Evolutionary conservation across 495 filamentous ascomycete genomes (phyloP).

Genomic region (Aspergillus kassunensis): DNA sequence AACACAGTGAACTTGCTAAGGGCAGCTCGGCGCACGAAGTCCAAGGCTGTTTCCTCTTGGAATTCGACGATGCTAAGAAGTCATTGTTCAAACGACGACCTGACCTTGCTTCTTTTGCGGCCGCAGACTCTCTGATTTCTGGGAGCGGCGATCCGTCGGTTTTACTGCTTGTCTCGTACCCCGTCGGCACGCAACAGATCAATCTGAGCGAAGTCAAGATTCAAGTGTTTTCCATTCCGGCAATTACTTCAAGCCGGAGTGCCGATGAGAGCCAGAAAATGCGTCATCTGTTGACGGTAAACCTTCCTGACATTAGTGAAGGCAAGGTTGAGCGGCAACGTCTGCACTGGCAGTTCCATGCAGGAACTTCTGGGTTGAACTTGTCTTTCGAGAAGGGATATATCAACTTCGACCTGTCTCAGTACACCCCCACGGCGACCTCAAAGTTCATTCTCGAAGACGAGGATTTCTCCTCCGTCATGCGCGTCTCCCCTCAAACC

Average conservation of each 20-base stretch:
- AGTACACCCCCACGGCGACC: constrained; percentile 39
- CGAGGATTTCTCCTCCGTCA: constrained; percentile 41
- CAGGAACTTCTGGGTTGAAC: constrained; percentile 39
- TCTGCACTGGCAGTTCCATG: constrained; percentile 45
- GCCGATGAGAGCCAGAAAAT: constrained; percentile 36
- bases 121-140: constrained; percentile 27
- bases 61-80: constrained; percentile 45
- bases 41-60: constrained; percentile 38
- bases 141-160: constrained; percentile 35
- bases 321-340: constrained; percentile 21
- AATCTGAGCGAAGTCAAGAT: constrained; percentile 35
- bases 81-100: constrained; percentile 41
- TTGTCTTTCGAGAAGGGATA: constrained; percentile 43
- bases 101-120: constrained; percentile 38
- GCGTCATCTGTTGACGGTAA: constrained; percentile 37
- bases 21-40: constrained; percentile 29
- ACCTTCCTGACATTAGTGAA: constrained; percentile 29
- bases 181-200: constrained; percentile 26
- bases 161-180: constrained; percentile 39
- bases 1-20: constrained; percentile 38
- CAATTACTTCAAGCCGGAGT: constrained; percentile 11
- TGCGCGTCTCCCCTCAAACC: constrained; percentile 43
- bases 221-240: constrained; percentile 42
- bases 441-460: constrained; percentile 39
- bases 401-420: constrained; percentile 43